Percentiles rank a stretch among this genome's conserved stretches.
Conservation (phyloP, 2,329 filamentous ascomycete species). For the Didymella pomorum region DNA sequence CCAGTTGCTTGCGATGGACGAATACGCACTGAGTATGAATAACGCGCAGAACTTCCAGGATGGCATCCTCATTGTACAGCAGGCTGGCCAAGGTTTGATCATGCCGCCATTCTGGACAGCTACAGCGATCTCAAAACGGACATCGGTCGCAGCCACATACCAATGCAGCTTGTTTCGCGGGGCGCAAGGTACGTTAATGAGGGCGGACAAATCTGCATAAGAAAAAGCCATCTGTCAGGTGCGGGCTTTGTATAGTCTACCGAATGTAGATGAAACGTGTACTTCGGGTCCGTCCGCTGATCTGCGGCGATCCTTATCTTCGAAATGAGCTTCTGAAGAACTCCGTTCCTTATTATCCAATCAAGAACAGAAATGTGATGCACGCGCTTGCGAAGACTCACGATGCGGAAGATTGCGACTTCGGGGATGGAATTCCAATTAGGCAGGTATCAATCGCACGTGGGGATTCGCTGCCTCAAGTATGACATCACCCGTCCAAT, state of each 20-base stretch:
- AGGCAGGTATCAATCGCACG: constrained; percentile 24
- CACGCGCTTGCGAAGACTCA: constrained; percentile 14
- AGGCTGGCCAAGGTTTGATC: constrained; percentile 15
- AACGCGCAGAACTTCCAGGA: constrained; percentile 5
- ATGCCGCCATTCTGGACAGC: constrained; percentile 25
- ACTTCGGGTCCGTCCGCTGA: constrained; percentile 17
- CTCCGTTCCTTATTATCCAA: constrained; percentile 6
- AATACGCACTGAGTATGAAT: not conserved
- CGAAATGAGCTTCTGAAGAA: constrained; percentile 4
- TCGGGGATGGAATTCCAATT: constrained; percentile 20
- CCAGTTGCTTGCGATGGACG: not conserved
- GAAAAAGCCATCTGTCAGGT: not conserved
- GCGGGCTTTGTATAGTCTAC: not conserved
- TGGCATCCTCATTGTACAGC: constrained; percentile 27
- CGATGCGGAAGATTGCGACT: constrained; percentile 4
- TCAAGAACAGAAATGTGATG: constrained; percentile 9
- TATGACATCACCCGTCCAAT: constrained; percentile 15
- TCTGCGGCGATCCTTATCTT: constrained; percentile 21
- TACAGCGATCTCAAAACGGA: constrained; percentile 10
- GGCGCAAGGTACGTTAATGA: not conserved
- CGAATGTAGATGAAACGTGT: constrained; percentile 16
- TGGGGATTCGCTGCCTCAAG: constrained; percentile 3
- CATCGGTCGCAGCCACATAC: constrained; percentile 16
- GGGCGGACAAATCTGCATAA: not conserved
- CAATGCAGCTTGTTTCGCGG: constrained; percentile 7